Evolutionary conservation across 768 basidiomycete genomes (phyloP).

Genomic region (Ramaria sp.): DNA sequence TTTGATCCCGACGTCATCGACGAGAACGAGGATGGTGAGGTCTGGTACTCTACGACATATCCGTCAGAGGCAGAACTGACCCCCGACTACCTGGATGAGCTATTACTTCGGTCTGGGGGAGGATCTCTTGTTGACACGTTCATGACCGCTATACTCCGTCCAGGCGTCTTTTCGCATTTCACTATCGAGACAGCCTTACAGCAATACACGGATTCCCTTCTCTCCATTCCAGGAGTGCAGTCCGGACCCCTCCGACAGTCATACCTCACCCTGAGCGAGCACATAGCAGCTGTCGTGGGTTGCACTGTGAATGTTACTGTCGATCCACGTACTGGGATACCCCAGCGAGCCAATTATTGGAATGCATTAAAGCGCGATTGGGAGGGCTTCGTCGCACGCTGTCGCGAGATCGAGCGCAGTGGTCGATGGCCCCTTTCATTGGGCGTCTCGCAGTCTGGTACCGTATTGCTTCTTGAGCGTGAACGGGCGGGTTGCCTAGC

Average conservation of each 20-base stretch:
- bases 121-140: slow-evolving; percentile 66
- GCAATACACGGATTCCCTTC: slow-evolving; percentile 66
- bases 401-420: slow-evolving; percentile 80
- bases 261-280: slow-evolving; percentile 60
- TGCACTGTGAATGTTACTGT: slow-evolving; percentile 67
- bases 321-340: slow-evolving; percentile 70
- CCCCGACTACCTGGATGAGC: slow-evolving; percentile 81
- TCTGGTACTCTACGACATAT: slow-evolving; percentile 50
- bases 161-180: slow-evolving; percentile 76
- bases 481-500: slow-evolving; percentile 63
- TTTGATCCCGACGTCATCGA: slow-evolving; percentile 31
- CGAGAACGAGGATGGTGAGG: slow-evolving; percentile 12
- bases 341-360: slow-evolving; percentile 72
- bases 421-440: slow-evolving; percentile 73
- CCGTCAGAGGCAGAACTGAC: slow-evolving; percentile 69
- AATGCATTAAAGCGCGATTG: slow-evolving; percentile 83
- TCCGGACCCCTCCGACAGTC: slow-evolving; percentile 48
- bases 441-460: slow-evolving; percentile 30
- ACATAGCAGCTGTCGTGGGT: slow-evolving; percentile 78
- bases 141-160: slow-evolving; percentile 72
- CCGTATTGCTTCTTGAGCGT: slow-evolving; percentile 59
- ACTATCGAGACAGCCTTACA: slow-evolving; percentile 76
- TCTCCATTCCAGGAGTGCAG: slow-evolving; percentile 48
- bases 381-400: slow-evolving; percentile 91
- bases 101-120: slow-evolving; percentile 51